Evolutionary conservation across 805 yeast species (phyloP), one percentile per base, ranked within the genome.

Genomic region (Candida palmyrensis): DNA sequence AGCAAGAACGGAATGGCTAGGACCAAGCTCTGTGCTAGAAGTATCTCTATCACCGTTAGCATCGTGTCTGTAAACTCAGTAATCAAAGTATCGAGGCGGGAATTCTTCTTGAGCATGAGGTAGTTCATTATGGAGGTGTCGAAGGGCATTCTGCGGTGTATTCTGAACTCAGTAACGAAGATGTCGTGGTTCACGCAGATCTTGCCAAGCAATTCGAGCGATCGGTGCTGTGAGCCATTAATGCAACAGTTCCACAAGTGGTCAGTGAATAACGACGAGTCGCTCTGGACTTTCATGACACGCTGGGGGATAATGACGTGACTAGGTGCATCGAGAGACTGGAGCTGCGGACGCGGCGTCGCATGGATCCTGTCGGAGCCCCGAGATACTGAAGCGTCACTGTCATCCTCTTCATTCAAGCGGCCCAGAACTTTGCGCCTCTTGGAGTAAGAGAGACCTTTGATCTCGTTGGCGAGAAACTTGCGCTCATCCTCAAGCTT

Each of bases 1-100:
- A 81, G 47, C 10, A 83, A 41, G 47, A 77, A 81, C 1, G 92
- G 92, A 3, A 79, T 59, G 0, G 79, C 52, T 2, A 66, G 41
- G 6, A 50, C 32, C 13, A 53, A 45, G 8, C 35, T 29, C 3
- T 42, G 35, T 10, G 59, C 43, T 22, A 69, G 53, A 11, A 71
- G 35, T 6, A 57, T 47, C 10, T 56, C 55, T 1, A 68, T 51
- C 12, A 59, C 36, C 6, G 40, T 41, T 2, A 49, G 37, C 6
- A 60, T 30, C 17, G 45, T 41, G 16, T 32, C 32, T 22, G 57
- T 45, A 31, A 77, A 63, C n/a, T 55, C 57, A n/a, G 58, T 42
- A 3, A 78, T 48, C 21, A 77, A 54, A 14, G 62, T 53, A 43
- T 78, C 83, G 25, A 79, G 55, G 38, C 82, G 48, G 27, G 67